Base-by-base conservation (phyloP, 2,329 filamentous ascomycete genomes). In the Fusarium xylarioides region DNA sequence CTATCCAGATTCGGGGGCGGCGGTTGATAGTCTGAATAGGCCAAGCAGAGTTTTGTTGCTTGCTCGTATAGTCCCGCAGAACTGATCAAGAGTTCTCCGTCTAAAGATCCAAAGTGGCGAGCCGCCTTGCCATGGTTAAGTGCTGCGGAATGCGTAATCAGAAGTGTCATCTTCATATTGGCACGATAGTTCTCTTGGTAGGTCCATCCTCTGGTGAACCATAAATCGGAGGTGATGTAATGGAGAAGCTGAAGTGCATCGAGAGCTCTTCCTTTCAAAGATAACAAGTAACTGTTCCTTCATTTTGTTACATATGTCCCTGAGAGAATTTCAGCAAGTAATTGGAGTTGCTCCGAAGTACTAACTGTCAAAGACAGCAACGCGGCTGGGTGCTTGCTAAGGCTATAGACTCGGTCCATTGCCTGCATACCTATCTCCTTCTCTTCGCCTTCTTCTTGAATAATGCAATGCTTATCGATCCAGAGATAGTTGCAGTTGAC, bases 1-100 rank as follows among this genome's bases (percentile, higher is more conserved):
- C 5, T n/a, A 0, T 4, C 2, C 4, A 23, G 18, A 4, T 16
- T 9, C 10, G 35, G 9, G 0, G 23, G 23, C 5, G n/a, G 23
- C 0, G 38, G 30, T 3, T 43, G 15, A 8, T 21, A 11, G 2
- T 11, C 10, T 14, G 34, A 23, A 1, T 26, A 61, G 2, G 49
- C 58, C 2, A 54, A 5, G 7, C 38, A 61, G 1, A 61, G 58
- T 1, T 35, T 37, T 16, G 57, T 61, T 30, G 37, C 37, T 2
- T 44, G 7, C 1, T 37, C 47, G 11, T 43, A 37, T 4, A 54
- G 26, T 1, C 12, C 2, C 3, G 10, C 9, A 11, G 58, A 54
- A 2, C 42, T 21, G 3, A 54, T 16, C 14, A 40, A 54, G 10
- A 61, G 37, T 3, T 61, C 47, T 43, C 23, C 38, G 5, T 61